Conservation (phyloP, 2,329 filamentous ascomycete genomes). For the Paecilomyces variotii region DNA sequence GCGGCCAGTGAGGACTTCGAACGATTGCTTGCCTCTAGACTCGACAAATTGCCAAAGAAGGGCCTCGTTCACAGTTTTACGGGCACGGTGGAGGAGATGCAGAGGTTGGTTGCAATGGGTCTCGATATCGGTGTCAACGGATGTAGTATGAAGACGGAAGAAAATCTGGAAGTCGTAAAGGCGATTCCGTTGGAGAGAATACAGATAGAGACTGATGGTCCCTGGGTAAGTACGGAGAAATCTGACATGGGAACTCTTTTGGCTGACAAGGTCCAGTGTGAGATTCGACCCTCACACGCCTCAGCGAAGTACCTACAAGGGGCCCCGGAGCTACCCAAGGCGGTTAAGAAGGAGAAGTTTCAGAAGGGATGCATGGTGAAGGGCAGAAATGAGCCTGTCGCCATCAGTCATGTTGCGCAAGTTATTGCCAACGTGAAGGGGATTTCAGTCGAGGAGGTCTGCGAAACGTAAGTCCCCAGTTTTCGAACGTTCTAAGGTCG, state of each 20-base stretch:
- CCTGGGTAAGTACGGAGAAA: slow-evolving; percentile 50
- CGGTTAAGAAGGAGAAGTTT: slow-evolving; percentile 96
- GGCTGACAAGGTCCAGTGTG: slow-evolving; percentile 51
- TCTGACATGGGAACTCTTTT: not conserved
- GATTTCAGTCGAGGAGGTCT: slow-evolving; percentile 69
- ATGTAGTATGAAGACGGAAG: slow-evolving; percentile 88
- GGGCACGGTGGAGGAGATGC: slow-evolving; percentile 77
- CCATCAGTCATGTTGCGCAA: slow-evolving; percentile 77
- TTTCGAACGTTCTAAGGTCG: not conserved
- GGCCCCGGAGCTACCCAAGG: slow-evolving; percentile 64
- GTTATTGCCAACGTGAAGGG: slow-evolving; percentile 83
- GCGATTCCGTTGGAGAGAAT: slow-evolving; percentile 69
- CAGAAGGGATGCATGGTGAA: slow-evolving; percentile 82
- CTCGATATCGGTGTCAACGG: slow-evolving; percentile 94
- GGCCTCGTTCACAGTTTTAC: slow-evolving; percentile 95
- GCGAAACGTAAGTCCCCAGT: slow-evolving; percentile 55
- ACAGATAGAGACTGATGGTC: slow-evolving; percentile 95
- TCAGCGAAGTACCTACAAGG: slow-evolving; percentile 66
- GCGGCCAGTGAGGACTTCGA: slow-evolving; percentile 84
- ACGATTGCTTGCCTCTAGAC: slow-evolving; percentile 53
- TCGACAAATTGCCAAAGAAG: slow-evolving; percentile 61
- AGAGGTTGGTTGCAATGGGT: slow-evolving; percentile 67
- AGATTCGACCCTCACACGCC: slow-evolving; percentile 82
- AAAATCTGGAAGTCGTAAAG: slow-evolving; percentile 79
- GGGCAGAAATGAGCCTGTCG: slow-evolving; percentile 86